Conservation (phyloP, 805 yeast genomes). For the Spathaspora gorwiae region DNA sequence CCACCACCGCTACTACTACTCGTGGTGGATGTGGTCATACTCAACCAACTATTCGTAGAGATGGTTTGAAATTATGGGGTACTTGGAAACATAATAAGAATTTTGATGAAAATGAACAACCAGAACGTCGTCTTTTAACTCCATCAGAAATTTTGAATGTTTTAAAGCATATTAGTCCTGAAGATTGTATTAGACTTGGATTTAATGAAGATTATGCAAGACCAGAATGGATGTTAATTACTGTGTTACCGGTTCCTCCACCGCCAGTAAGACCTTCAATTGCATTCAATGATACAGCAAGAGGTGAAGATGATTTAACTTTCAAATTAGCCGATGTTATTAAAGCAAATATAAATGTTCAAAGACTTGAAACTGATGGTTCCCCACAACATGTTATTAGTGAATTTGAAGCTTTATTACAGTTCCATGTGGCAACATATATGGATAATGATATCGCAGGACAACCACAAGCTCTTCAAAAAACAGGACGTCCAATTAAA, state of each 20-base stretch:
- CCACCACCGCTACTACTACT: slow-evolving; percentile 30
- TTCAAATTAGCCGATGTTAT: slow-evolving; percentile 94
- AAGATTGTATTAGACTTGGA: slow-evolving; percentile 79
- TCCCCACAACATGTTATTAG: slow-evolving; percentile 97
- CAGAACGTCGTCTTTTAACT: slow-evolving; percentile 83
- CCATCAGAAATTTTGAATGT: slow-evolving; percentile 89
- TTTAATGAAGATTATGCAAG: slow-evolving; percentile 94
- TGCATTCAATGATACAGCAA: slow-evolving; percentile 95
- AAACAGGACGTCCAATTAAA: slow-evolving; percentile 97
- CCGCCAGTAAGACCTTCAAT: slow-evolving; percentile 99
- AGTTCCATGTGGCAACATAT: slow-evolving; percentile 97
- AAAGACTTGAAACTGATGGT: slow-evolving; percentile 95
- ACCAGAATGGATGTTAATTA: slow-evolving; percentile 97
- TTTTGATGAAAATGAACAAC: slow-evolving; percentile 81
- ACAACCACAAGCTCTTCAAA: slow-evolving; percentile 97
- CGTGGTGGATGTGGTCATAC: slow-evolving; percentile 98
- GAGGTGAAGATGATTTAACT: slow-evolving; percentile 99
- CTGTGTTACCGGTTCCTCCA: slow-evolving; percentile 99
- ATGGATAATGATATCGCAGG: slow-evolving; percentile 99
- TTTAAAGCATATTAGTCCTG: slow-evolving; percentile 82
- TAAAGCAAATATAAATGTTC: slow-evolving; percentile 96
- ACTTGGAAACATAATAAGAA: slow-evolving; percentile 92
- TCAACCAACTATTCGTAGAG: slow-evolving; percentile 93
- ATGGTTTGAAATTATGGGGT: slow-evolving; percentile 93
- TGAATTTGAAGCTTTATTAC: slow-evolving; percentile 92